These are phyloP conservation scores for Chrysanthemum seticuspe DNA, from an alignment of 129 eudicot genomes.

Conservation along the genomic window DNA sequence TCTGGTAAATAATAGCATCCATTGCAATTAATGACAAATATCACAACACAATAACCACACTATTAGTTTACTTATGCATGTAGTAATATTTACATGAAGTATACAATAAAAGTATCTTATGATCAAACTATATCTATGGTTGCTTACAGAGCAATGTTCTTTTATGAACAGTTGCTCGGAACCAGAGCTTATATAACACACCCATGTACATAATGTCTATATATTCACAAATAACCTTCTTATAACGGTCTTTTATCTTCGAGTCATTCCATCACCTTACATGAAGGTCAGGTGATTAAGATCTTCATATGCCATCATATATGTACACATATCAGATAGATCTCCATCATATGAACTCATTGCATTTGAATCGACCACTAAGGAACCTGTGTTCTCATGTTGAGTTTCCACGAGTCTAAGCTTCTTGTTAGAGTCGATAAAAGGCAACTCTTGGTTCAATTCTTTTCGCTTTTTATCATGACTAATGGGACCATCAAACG, in stretches of 20 bases:
- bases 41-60: not conserved
- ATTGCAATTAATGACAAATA: not conserved
- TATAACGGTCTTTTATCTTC: conserved; percentile 5
- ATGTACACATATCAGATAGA: conserved; percentile 24
- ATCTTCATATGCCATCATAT: conserved; percentile 28
- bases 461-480: conserved; percentile 23
- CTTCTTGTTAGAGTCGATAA: conserved; percentile 23
- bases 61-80: not conserved
- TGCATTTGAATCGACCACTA: conserved; percentile 12
- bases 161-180: conserved; percentile 7
- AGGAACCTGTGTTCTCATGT: conserved; percentile 12
- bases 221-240: not conserved
- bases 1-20: not conserved
- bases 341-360: conserved; percentile 15
- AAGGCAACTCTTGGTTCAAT: conserved; percentile 9
- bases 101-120: conserved; percentile 6
- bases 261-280: conserved; percentile 18
- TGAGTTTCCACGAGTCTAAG: conserved; percentile 20
- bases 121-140: conserved; percentile 22
- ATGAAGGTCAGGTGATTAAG: conserved; percentile 29
- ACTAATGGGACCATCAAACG: not conserved
- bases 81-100: conserved; percentile 8
- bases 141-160: conserved; percentile 30
- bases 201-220: conserved; percentile 2
- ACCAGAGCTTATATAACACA: conserved; percentile 20